Conservation (phyloP, 2,329 filamentous ascomycete species). For the Ophiognomonia clavigignenti-juglandacearum region DNA sequence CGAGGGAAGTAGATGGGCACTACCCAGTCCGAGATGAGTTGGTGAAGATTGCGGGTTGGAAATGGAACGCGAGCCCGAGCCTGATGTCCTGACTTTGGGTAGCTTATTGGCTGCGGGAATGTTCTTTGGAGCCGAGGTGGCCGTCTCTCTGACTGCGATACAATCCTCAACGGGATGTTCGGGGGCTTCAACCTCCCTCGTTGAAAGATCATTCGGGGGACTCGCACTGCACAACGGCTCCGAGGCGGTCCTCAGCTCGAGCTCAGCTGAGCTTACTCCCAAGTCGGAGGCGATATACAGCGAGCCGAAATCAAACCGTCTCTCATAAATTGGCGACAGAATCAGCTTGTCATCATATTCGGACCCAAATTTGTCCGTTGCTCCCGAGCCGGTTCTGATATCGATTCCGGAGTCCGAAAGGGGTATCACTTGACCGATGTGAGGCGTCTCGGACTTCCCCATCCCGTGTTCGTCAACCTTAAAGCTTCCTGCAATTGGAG, state of each 20-base stretch:
- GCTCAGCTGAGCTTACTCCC: not conserved
- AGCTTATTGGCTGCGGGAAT: not conserved
- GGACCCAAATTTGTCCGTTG: not conserved
- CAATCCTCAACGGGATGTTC: not conserved
- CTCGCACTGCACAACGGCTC: not conserved
- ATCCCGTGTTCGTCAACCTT: not conserved
- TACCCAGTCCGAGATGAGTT: not conserved
- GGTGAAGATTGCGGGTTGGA: not conserved
- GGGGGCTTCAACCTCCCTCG: not conserved
- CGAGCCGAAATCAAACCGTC: not conserved
- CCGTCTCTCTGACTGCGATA: not conserved
- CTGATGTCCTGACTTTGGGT: not conserved
- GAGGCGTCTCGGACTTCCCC: conserved; percentile 1
- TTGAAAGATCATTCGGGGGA: not conserved
- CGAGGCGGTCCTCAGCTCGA: not conserved
- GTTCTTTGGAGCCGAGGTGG: not conserved
- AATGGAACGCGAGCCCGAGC: not conserved
- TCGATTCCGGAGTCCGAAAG: not conserved
- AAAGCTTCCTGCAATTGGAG: not conserved
- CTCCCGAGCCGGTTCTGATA: not conserved
- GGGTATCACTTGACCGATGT: not conserved
- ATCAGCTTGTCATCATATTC: not conserved
- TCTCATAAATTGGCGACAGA: not conserved
- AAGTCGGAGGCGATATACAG: not conserved
- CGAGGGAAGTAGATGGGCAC: not conserved